Evolutionary conservation across 179 eudicot species (phyloP).

Genomic region (Nepenthes alata): DNA sequence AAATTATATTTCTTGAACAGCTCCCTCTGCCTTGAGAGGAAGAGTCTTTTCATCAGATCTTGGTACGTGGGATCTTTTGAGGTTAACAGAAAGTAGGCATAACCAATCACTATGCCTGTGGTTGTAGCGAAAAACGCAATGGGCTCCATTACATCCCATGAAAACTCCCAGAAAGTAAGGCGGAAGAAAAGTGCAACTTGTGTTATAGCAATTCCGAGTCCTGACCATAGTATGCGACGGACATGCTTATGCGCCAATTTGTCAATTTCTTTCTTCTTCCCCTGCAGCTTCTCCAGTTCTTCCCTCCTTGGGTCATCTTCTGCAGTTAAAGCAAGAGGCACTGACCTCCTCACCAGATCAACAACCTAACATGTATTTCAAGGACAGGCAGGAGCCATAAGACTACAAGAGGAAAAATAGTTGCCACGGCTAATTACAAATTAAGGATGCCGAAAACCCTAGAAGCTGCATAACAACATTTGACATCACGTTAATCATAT

Average conservation of each 20-base stretch:
- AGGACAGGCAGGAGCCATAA: background rate
- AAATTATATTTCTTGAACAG: slow-evolving; percentile 61
- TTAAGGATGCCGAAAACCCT: background rate
- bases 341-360: slow-evolving; percentile 69
- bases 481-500: too few relatives aligned
- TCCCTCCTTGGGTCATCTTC: slow-evolving; percentile 74
- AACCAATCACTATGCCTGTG: slow-evolving; percentile 57
- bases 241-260: slow-evolving; percentile 73
- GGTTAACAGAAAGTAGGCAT: slow-evolving; percentile 71
- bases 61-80: slow-evolving; percentile 76
- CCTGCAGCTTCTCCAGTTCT: slow-evolving; percentile 51
- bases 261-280: slow-evolving; percentile 59
- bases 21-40: slow-evolving; percentile 70
- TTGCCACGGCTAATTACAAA: background rate
- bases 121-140: slow-evolving; percentile 71
- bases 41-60: slow-evolving; percentile 72
- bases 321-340: slow-evolving; percentile 65
- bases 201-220: slow-evolving; percentile 41
- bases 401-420: background rate
- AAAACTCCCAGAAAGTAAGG: slow-evolving; percentile 91
- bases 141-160: slow-evolving; percentile 99
- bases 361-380: slow-evolving; percentile 42
- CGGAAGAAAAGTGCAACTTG: slow-evolving; percentile 77
- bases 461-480: background rate
- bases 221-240: slow-evolving; percentile 65